A percentile compares a stretch with the other conserved stretches of the same genome.
Evolutionary conservation across 257 asterid genomes (phyloP).

Genomic region (Dorcoceras hygrometricum): DNA sequence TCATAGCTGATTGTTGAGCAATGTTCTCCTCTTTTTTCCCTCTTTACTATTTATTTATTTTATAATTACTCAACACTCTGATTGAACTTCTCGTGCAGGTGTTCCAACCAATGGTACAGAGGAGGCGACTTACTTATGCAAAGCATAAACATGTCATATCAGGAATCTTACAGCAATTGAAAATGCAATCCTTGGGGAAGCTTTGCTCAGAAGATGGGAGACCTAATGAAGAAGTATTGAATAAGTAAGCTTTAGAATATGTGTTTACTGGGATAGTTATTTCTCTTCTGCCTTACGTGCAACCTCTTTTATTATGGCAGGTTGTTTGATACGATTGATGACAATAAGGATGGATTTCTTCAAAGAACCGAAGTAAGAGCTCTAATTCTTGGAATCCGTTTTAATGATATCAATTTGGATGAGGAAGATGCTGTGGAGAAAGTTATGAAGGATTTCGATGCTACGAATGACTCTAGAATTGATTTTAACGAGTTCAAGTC

Average conservation of each 20-base stretch:
- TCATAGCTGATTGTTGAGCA: neutral
- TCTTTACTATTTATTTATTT: neutral
- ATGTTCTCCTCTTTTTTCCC: neutral
- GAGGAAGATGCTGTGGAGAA: conserved; percentile 54
- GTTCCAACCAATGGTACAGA: conserved; percentile 85
- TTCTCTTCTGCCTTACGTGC: neutral
- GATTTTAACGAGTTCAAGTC: conserved; percentile 47
- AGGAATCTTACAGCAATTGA: conserved; percentile 66
- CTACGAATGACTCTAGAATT: conserved; percentile 42
- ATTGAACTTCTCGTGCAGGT: conserved; percentile 41
- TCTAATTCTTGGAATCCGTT: conserved; percentile 62
- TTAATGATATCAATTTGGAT: conserved; percentile 59
- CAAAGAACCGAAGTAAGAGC: conserved; percentile 65
- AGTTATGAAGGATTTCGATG: conserved; percentile 72
- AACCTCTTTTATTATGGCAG: conserved; percentile 37
- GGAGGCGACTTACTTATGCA: conserved; percentile 59
- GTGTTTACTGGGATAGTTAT: neutral
- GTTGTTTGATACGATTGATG: conserved; percentile 64
- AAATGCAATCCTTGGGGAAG: conserved; percentile 64
- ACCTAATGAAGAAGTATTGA: conserved; percentile 50
- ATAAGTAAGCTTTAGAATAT: conserved; percentile 39
- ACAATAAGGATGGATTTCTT: conserved; percentile 50
- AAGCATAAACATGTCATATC: conserved; percentile 84
- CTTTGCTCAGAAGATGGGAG: conserved; percentile 59
- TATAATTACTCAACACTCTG: neutral